Evolutionary conservation across 1,284 basidiomycete species (phyloP).

Genomic region (Pascua guehoae): DNA sequence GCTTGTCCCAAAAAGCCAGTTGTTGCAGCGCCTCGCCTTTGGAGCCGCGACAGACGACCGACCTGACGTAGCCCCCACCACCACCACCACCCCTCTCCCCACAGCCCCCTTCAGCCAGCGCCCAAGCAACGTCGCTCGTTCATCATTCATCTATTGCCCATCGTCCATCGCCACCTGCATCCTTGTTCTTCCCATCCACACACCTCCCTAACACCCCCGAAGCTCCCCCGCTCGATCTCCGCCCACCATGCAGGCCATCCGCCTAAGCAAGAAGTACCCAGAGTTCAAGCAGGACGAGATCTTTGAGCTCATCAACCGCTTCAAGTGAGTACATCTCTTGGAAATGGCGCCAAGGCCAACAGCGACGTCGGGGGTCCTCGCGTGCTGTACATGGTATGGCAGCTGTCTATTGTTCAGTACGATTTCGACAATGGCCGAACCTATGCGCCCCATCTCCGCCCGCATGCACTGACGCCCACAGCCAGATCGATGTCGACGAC

Average conservation of each 20-base stretch:
- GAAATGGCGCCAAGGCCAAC: not conserved
- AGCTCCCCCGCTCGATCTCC: not conserved
- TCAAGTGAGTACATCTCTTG: conserved; percentile 65
- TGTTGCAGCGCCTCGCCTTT: no score
- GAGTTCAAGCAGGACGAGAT: conserved; percentile 88
- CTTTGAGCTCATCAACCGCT: conserved; percentile 84
- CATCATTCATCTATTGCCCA: not conserved
- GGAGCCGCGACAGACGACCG: no score
- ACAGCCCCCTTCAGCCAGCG: no score
- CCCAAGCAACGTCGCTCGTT: no score
- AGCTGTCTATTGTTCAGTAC: no score
- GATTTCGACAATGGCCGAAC: no score
- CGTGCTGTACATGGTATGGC: no score
- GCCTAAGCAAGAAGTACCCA: conserved; percentile 89
- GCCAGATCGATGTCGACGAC: conserved; percentile 75
- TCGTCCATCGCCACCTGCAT: not conserved
- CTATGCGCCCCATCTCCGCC: no score
- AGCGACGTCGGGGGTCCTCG: not conserved
- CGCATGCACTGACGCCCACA: conserved; percentile 41
- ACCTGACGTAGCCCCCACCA: no score
- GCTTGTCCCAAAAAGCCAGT: no score
- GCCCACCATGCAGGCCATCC: conserved; percentile 48
- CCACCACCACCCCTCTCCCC: no score
- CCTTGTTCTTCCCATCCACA: not conserved
- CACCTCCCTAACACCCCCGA: not conserved